Base-by-base conservation (phyloP, 1,284 basidiomycete genomes). In the Cystobasidium slooffiae region DNA sequence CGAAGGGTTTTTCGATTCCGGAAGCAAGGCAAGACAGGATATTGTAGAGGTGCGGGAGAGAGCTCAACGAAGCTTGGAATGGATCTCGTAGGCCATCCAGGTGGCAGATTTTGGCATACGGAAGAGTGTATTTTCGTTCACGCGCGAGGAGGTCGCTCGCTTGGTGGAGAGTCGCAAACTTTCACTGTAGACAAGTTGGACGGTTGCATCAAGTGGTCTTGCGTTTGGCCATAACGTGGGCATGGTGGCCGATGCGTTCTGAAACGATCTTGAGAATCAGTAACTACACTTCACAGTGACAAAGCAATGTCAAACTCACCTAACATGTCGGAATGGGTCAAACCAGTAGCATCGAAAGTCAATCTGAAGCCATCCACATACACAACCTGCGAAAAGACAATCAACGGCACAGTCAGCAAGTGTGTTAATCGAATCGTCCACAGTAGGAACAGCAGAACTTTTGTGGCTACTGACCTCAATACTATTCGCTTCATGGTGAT, bases 291-390 rank as follows among this genome's bases (percentile, higher is more conserved):
- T 67, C 39, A 47, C 39, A 24, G 20, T 3, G 7, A 44, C 16
- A 41, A 9, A 7, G 3, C 2, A 14, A 5, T 10, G 3, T 16
- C 44, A 3, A 2, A 31, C 69, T 24, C 55, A 72, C 69, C 49
- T 9, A 72, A 61, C 44, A 72, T 63, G 8, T 56, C 31, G 24
- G 20, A 22, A 24, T 63, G 51, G 2, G 59, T 20, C 18, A 63
- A 51, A 1, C 58, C 69, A 37, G 39, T 53, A 18, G 69, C 56
- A 55, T 72, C 69, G 7, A 72, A 20, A 31, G 22, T 20, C 8
- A 72, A 14, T 24, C 41, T 52, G 44, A 52, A 64, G 24, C 69
- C 69, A 55, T 72, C 69, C 9, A 41, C 59, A 41, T 72, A 72
- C 18, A 64, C 39, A 41, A 47, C 66, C 64, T 67, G 44, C 8